Evolutionary conservation across 352 stramenopile species (phyloP).

Genomic region (Pythium dissotocum): DNA sequence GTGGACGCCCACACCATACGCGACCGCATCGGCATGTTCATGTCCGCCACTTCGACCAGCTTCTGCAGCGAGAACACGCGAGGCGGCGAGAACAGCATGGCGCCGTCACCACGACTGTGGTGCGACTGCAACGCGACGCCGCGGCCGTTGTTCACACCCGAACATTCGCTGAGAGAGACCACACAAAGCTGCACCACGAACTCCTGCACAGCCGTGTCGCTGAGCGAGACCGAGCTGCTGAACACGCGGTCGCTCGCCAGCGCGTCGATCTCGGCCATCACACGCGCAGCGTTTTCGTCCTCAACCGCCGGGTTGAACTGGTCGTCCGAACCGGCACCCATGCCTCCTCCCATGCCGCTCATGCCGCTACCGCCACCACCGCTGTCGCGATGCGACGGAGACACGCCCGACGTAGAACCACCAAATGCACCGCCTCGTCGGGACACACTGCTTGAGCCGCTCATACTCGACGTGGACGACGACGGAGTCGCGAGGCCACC

Average conservation of each 20-base stretch:
- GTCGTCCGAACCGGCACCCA: conserved; percentile 43
- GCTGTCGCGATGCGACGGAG: conserved; percentile 56
- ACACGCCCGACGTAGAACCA: conserved; percentile 37
- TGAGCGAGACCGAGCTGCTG: conserved; percentile 82
- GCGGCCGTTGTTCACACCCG: conserved; percentile 50
- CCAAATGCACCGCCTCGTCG: conserved; percentile 23
- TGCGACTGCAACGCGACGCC: conserved; percentile 26
- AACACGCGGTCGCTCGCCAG: conserved; percentile 92
- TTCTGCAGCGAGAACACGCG: conserved; percentile 99
- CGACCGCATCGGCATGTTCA: conserved; percentile 97
- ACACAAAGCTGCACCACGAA: conserved; percentile 91
- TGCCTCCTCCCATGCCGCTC: conserved; percentile 33
- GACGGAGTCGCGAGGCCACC: conserved; percentile 24
- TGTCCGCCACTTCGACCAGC: conserved; percentile 99
- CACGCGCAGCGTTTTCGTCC: conserved; percentile 80
- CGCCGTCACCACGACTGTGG: conserved; percentile 27
- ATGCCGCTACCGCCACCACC: conserved; percentile 13
- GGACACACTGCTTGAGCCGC: neutral
- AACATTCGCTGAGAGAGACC: conserved; percentile 91
- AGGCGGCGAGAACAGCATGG: conserved; percentile 56
- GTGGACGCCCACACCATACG: conserved; percentile 98
- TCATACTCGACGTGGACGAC: conserved; percentile 17
- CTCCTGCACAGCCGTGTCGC: conserved; percentile 77
- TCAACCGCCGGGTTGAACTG: conserved; percentile 73
- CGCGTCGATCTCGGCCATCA: conserved; percentile 86